A percentile compares a stretch with the other conserved stretches of the same genome.
phyloP scores from a whole-genome alignment of 495 filamentous ascomycete species.

The Xylaria castorea region DNA sequence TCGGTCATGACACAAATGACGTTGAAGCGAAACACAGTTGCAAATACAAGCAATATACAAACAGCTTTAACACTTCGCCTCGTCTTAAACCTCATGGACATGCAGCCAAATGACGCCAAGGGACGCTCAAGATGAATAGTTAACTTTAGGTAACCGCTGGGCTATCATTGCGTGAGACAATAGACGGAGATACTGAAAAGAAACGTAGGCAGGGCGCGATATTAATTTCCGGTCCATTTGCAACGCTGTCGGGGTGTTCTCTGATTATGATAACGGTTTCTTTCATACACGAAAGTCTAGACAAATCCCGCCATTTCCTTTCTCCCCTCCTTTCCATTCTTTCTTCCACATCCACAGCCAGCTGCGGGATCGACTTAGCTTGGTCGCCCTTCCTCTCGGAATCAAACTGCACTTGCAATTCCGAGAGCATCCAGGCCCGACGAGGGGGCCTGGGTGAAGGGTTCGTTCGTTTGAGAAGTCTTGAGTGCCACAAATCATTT shows the following conservation, averaged over 20 bases:
- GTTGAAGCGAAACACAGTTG: too few relatives aligned
- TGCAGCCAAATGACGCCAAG: neutral
- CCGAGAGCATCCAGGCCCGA: constrained; percentile 3
- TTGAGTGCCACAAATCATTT: constrained; percentile 7
- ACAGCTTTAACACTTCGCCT: too few relatives aligned
- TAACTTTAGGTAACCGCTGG: neutral
- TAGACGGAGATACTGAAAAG: neutral
- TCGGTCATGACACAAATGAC: too few relatives aligned
- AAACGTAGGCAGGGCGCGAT: neutral
- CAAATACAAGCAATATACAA: too few relatives aligned
- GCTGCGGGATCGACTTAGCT: constrained; percentile 22
- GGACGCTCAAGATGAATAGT: neutral
- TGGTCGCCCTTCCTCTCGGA: constrained; percentile 2
- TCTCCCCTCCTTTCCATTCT: neutral
- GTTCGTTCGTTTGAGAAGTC: constrained; percentile 1
- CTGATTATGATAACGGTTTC: constrained; percentile 26
- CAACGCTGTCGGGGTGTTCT: constrained; percentile 19
- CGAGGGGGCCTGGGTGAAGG: neutral
- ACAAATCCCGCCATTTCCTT: constrained; percentile 11
- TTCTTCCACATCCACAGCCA: constrained; percentile 17
- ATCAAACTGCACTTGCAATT: constrained; percentile 1
- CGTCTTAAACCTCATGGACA: too few relatives aligned
- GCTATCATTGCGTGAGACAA: neutral
- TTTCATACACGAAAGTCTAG: constrained; percentile 22
- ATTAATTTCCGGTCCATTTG: constrained; percentile 4